Evolutionary conservation across 108 stramenopile species (phyloP).

Genomic region (Licmophora abbreviata): DNA sequence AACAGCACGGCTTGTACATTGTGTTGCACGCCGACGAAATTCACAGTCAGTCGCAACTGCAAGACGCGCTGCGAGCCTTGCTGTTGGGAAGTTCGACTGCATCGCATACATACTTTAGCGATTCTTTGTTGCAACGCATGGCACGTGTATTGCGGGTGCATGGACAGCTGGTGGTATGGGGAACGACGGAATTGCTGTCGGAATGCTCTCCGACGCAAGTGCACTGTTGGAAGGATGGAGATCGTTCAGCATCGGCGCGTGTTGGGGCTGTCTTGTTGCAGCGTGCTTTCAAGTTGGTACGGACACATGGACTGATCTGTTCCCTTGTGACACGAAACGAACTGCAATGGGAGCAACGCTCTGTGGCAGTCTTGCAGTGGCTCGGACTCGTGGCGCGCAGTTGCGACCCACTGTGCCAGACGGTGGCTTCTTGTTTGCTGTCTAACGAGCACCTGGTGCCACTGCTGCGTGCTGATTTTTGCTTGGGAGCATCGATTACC

Average conservation of each 20-base stretch:
- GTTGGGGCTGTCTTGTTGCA: constrained; percentile 58
- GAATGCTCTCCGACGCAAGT: constrained; percentile 45
- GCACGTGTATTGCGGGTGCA: constrained; percentile 45
- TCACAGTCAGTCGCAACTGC: constrained; percentile 31
- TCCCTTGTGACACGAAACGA: constrained; percentile 56
- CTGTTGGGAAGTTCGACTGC: constrained; percentile 20
- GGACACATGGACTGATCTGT: constrained; percentile 47
- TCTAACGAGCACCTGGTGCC: constrained; percentile 47
- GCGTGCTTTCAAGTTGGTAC: constrained; percentile 31
- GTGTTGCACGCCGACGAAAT: constrained; percentile 75
- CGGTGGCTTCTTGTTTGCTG: constrained; percentile 34
- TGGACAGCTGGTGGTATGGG: constrained; percentile 77
- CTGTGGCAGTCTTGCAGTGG: constrained; percentile 59
- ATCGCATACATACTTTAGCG: constrained; percentile 54
- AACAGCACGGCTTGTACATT: constrained; percentile 56
- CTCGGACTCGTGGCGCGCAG: constrained; percentile 49
- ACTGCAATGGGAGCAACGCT: constrained; percentile 55
- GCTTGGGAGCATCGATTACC: constrained; percentile 50
- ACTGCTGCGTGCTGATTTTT: constrained; percentile 64
- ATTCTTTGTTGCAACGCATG: constrained; percentile 41
- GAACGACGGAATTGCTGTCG: constrained; percentile 63
- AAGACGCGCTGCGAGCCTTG: constrained; percentile 56
- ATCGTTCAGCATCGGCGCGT: constrained; percentile 40
- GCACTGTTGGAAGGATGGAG: constrained; percentile 67
- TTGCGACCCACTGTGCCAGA: constrained; percentile 75